Evolutionary conservation across 225 moss, liverwort and hornwort genomes (phyloP), one percentile per base, ranked within the genome.

Genomic region (Physcomitrium patens): DNA sequence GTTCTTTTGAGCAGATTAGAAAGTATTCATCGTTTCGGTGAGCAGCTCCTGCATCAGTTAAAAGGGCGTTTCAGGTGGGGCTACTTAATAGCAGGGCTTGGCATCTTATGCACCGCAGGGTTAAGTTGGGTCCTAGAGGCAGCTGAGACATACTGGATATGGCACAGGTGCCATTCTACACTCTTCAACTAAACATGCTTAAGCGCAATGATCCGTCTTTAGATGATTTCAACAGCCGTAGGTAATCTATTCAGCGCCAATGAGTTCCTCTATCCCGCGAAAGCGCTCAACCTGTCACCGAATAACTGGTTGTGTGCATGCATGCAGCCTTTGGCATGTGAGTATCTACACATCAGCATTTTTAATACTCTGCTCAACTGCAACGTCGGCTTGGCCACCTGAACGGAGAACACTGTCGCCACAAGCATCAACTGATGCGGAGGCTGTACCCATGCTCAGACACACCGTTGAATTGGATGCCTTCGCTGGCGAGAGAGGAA

Each of bases 281-380:
- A 7, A 37, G 2, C 31, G 31, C 7, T 7, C 31, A 37, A 37
- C 31, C 31, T 37, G 31, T 37, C 31, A 37, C 31, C 5, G 31
- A 37, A 37, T 3, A 37, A 4, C 31, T 37, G 31, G 31, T 37
- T 4, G 31, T 37, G 31, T 37, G 31, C 31, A 67, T 37, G 31
- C 31, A 67, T 72, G 84, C 79, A 99, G 97, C 71, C 71, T 91
- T 43, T 99, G 97, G 97, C 97, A 99, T 74, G 78, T 94, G 15
- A 81, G 91, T 70, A 99, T 99, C 18, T 99, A 91, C 56, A 69
- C 89, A 6, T 90, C 92, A 9, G 89, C 90, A 3, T 94, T 90
- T 65, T 46, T 90, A 18, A 70, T 97, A 19, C 62, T 97, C 52
- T 72, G 76, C 28, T 94, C 96, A 2, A 89, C 86, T 50, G 37